Percentiles rank a stretch among this genome's conserved stretches.
phyloP scores from a whole-genome alignment of 2,329 filamentous ascomycete species.

The Monosporascus sp. region DNA sequence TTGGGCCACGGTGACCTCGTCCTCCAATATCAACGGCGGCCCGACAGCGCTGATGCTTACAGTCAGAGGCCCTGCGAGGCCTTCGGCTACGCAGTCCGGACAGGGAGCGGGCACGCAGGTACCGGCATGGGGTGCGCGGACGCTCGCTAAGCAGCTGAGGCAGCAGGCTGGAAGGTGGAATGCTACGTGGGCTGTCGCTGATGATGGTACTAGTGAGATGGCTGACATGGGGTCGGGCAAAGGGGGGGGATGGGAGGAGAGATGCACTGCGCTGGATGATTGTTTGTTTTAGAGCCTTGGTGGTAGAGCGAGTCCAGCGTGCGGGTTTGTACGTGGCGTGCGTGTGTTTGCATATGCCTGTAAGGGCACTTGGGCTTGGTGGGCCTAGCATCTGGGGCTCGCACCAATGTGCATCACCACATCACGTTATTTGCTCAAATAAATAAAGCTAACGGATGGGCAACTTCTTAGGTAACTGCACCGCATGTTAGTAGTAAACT shows the following conservation, averaged over 20 bases:
- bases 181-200: constrained; percentile 7
- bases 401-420: too few relatives aligned
- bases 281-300: constrained; percentile 13
- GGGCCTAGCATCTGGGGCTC: too few relatives aligned
- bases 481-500: too few relatives aligned
- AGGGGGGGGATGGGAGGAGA: not conserved
- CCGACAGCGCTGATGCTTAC: too few relatives aligned
- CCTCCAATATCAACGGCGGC: constrained; percentile 35
- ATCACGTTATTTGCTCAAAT: too few relatives aligned
- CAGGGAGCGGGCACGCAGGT: constrained; percentile 25
- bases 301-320: too few relatives aligned
- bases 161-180: constrained; percentile 21
- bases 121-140: constrained; percentile 12
- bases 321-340: constrained; percentile 1
- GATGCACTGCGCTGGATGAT: constrained; percentile 11
- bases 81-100: constrained; percentile 29
- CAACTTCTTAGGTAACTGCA: too few relatives aligned
- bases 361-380: too few relatives aligned
- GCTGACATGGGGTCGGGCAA: not conserved
- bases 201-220: not conserved
- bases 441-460: too few relatives aligned
- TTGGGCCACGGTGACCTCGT: constrained; percentile 32
- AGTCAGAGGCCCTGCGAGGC: constrained; percentile 33
- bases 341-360: too few relatives aligned
- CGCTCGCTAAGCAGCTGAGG: constrained; percentile 12